Evolutionary conservation across 2,329 filamentous ascomycete genomes (phyloP).

Genomic region (Scedosporium aurantiacum): DNA sequence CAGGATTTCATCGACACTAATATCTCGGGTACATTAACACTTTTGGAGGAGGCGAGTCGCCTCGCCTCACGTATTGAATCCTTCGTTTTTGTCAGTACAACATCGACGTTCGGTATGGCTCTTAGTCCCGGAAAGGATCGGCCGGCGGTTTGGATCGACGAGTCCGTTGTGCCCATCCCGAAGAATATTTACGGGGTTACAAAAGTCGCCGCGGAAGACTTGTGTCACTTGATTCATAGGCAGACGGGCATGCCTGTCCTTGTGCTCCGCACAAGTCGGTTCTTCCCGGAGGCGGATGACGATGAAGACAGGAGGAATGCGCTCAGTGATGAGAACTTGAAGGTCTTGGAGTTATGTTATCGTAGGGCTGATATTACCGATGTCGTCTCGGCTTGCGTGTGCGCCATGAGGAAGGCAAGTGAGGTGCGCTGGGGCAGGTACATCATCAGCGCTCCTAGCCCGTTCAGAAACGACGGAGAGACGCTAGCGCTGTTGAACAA

Average conservation of each 20-base stretch:
- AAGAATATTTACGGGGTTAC: slow-evolving; percentile 40
- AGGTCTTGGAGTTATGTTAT: slow-evolving; percentile 35
- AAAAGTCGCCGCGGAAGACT: slow-evolving; percentile 35
- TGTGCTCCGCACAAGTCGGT: slow-evolving; percentile 34
- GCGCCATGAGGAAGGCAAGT: slow-evolving; percentile 23
- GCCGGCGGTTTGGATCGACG: slow-evolving; percentile 33
- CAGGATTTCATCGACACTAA: slow-evolving; percentile 32
- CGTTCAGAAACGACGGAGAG: slow-evolving; percentile 21
- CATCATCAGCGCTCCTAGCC: slow-evolving; percentile 32
- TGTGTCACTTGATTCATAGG: slow-evolving; percentile 29
- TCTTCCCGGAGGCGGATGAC: slow-evolving; percentile 37
- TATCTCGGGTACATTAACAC: slow-evolving; percentile 28
- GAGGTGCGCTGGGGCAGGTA: slow-evolving; percentile 26
- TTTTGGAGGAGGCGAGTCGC: slow-evolving; percentile 28
- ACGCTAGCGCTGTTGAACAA: slow-evolving; percentile 22
- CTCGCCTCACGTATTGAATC: slow-evolving; percentile 18
- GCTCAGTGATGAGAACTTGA: slow-evolving; percentile 31
- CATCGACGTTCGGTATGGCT: slow-evolving; percentile 31
- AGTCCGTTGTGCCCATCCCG: slow-evolving; percentile 25
- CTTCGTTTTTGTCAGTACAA: slow-evolving; percentile 35
- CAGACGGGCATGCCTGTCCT: slow-evolving; percentile 28
- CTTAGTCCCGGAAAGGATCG: slow-evolving; percentile 22
- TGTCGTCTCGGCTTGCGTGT: slow-evolving; percentile 28
- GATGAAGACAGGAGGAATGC: slow-evolving; percentile 26
- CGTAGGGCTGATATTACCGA: slow-evolving; percentile 32